A percentile compares a stretch with the other conserved stretches of the same genome.
phyloP scores from a whole-genome alignment of 768 basidiomycete genomes.

The Panellus pusillus region DNA sequence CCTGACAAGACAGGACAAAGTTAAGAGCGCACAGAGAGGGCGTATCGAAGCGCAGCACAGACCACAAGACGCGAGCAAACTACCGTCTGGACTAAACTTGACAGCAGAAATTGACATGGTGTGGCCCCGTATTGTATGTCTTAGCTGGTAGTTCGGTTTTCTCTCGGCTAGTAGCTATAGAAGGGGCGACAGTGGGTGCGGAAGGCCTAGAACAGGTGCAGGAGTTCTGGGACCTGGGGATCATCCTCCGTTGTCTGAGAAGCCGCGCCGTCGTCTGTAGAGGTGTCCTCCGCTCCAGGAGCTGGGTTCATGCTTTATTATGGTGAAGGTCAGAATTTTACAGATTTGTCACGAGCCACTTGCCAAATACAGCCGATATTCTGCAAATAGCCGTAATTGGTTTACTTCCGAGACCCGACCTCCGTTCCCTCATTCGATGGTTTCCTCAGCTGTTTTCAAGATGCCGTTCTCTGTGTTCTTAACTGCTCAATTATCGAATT shows the following conservation, averaged over 20 bases:
- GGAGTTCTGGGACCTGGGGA: constrained; percentile 68
- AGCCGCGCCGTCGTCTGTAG: constrained; percentile 61
- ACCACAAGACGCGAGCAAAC: constrained; percentile 86
- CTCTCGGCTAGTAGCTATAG: constrained; percentile 37
- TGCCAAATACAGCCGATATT: no score
- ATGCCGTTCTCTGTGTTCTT: no score
- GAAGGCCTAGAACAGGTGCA: constrained; percentile 35
- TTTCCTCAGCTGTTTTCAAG: no score
- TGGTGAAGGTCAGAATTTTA: no score
- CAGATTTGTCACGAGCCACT: no score
- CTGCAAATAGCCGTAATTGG: no score
- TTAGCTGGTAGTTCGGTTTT: constrained; percentile 68
- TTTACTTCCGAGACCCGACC: neutral
- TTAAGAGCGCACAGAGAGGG: neutral
- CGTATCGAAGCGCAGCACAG: constrained; percentile 28
- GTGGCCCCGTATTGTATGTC: constrained; percentile 73
- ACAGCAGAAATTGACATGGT: constrained; percentile 83
- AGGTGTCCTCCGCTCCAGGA: constrained; percentile 51
- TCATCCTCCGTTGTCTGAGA: constrained; percentile 88
- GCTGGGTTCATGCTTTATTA: constrained; percentile 23
- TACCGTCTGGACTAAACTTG: constrained; percentile 90
- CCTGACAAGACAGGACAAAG: constrained; percentile 39
- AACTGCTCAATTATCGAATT: no score
- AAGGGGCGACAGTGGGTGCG: constrained; percentile 28
- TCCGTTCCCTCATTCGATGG: no score